A percentile compares a stretch with the other conserved stretches of the same genome.
These are phyloP conservation scores for Alternaria ethzedia DNA, from an alignment of 2,329 filamentous ascomycete genomes.

Conservation along the genomic window DNA sequence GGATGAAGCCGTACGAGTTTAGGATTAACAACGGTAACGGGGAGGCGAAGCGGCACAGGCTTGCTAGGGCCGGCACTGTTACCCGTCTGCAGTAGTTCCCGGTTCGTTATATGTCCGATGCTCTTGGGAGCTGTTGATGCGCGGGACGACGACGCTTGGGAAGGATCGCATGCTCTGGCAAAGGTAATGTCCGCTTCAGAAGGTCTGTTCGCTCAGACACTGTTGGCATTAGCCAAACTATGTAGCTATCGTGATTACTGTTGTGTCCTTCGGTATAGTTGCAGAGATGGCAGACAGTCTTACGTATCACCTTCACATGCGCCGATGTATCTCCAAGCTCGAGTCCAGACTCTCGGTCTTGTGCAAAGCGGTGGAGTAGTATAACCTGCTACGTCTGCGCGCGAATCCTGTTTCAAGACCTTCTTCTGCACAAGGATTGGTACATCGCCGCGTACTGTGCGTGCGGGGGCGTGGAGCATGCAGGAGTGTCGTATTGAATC, in stretches of 20 bases:
- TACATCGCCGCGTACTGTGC: background rate
- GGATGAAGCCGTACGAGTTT: background rate
- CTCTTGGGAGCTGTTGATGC: background rate
- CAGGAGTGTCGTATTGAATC: background rate
- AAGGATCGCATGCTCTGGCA: background rate
- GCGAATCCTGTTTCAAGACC: background rate
- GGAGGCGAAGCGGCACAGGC: background rate
- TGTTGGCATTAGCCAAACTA: background rate
- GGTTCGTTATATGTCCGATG: background rate
- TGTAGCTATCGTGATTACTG: rapidly evolving
- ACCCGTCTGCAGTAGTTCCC: background rate
- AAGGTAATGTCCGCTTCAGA: background rate
- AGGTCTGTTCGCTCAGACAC: background rate
- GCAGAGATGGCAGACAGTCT: background rate
- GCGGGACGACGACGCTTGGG: background rate
- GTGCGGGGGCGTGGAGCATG: background rate
- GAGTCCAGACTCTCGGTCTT: background rate
- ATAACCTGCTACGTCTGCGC: background rate
- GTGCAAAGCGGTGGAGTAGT: background rate
- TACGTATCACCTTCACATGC: background rate
- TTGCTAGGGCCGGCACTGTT: background rate
- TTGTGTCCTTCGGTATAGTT: background rate
- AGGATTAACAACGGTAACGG: background rate
- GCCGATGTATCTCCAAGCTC: background rate
- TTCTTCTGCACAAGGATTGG: background rate